Evolutionary conservation across 192 early-diverging fungal species (phyloP).

Genomic region (Coemansia sp.): DNA sequence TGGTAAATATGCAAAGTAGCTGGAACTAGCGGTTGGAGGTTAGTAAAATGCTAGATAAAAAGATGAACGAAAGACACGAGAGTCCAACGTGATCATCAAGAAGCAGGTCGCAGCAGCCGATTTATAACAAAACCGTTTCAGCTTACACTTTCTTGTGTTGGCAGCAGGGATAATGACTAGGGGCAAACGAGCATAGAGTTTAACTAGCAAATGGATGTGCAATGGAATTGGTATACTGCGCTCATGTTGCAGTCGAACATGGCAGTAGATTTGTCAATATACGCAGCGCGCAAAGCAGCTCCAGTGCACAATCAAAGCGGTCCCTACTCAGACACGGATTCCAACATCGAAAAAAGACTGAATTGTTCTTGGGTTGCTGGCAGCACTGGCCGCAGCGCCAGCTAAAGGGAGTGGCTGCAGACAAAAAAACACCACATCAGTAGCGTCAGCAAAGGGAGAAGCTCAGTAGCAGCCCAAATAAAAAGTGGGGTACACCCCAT

Average conservation of each 20-base stretch:
- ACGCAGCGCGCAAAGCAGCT: background rate
- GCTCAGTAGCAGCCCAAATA: too few relatives aligned
- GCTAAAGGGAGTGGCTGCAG: too few relatives aligned
- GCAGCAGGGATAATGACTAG: background rate
- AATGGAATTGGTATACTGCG: background rate
- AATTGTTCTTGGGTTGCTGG: background rate
- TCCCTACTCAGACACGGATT: background rate
- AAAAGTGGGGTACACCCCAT: background rate
- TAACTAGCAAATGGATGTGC: background rate
- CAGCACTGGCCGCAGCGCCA: too few relatives aligned
- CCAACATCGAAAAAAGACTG: too few relatives aligned
- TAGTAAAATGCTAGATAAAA: background rate
- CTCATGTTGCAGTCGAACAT: background rate
- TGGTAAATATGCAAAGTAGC: slow-evolving; percentile 6
- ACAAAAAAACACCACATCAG: background rate
- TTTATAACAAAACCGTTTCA: too few relatives aligned
- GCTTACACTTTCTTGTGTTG: background rate
- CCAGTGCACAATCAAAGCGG: background rate
- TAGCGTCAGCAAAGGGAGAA: background rate
- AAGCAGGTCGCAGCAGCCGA: too few relatives aligned
- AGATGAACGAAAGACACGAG: background rate
- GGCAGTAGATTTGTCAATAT: background rate
- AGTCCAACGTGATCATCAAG: too few relatives aligned
- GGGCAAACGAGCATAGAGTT: too few relatives aligned
- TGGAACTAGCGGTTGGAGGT: too few relatives aligned